phyloP scores from a whole-genome alignment of 345 rosid species.

The Citropsis articulata region DNA sequence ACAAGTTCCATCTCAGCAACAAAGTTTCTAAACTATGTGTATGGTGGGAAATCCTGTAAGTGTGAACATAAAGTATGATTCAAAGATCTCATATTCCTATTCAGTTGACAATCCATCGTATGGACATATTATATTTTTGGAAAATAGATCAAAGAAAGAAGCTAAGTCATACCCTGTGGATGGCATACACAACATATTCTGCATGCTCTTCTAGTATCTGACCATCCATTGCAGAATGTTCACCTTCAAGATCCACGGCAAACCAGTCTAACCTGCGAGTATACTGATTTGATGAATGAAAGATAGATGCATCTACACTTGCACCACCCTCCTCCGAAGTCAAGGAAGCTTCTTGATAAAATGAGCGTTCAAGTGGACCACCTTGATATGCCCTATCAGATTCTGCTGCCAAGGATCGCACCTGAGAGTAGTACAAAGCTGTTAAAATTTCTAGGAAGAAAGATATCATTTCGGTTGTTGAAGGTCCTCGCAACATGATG shows the following conservation, averaged over 20 bases:
- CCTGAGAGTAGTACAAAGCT: slow-evolving; percentile 40
- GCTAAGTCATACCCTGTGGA: slow-evolving; percentile 69
- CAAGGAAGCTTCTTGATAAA: slow-evolving; percentile 64
- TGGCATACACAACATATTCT: slow-evolving; percentile 97
- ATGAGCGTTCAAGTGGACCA: slow-evolving; percentile 74
- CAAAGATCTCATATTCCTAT: not conserved
- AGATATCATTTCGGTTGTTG: not conserved
- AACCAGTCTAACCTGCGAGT: slow-evolving; percentile 79
- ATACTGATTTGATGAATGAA: slow-evolving; percentile 64
- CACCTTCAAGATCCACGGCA: slow-evolving; percentile 99
- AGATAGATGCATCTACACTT: slow-evolving; percentile 34
- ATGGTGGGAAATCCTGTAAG: not conserved
- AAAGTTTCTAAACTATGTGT: not conserved
- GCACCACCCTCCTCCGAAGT: slow-evolving; percentile 48
- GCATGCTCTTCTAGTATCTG: slow-evolving; percentile 93
- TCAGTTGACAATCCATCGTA: not conserved
- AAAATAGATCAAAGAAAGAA: slow-evolving; percentile 23
- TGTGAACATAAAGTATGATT: not conserved
- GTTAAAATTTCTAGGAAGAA: slow-evolving; percentile 1
- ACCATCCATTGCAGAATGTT: slow-evolving; percentile 99
- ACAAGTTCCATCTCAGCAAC: not conserved
- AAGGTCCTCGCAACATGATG: not conserved
- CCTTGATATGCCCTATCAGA: slow-evolving; percentile 90
- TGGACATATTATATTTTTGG: slow-evolving; percentile 1
- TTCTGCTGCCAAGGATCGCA: slow-evolving; percentile 92